Base-by-base conservation (phyloP, 2,329 filamentous ascomycete species). In the Lachnellula hyalina region DNA sequence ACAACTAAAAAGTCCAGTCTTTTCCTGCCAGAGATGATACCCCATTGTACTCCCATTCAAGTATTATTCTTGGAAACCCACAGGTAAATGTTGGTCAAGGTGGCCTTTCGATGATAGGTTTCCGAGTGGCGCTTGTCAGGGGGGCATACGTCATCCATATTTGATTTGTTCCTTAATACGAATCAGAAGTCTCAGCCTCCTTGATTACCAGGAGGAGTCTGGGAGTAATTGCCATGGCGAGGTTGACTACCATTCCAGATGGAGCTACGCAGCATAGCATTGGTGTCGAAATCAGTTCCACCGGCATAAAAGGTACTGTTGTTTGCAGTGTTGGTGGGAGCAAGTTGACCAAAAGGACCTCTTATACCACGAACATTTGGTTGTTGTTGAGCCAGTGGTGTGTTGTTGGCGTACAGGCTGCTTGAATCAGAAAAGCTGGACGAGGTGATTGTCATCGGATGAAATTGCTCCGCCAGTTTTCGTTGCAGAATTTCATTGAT, bases 341-440 rank as follows among this genome's bases (percentile, higher is more conserved):
- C 8, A 9, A 12, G 12, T 12, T 32, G n/a, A 12, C n/a, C 44
- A 4, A 32, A 17, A 28, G 15, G 50, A 45, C 35, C 44, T 44
- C 49, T 49, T 14, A 47, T 52, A 9, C 45, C 55, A 35, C 54
- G 47, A 47, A n/a, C 47, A 17, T 49, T 47, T 48, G 47, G 44
- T 32, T 44, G 42, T 46, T 52, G 54, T 51, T 51, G 42, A 19
- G 36, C 25, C n/a, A 45, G 55, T 23, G 63, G 56, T 50, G 77
- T 77, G 5, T 77, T 78, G 35, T 78, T 75, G 41, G 72, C 74
- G 54, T 77, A 79, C 21, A 82, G 61, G 58, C 77, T 80, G 64
- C 78, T 81, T 1, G 72, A 68, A 53, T 79, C 71, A 14, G 78
- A 77, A 58, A 81, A 81, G 6, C 59, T 63, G 40, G 65, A 65